phyloP scores from a whole-genome alignment of 169 alveolate species.

The Eimeria sp. region DNA sequence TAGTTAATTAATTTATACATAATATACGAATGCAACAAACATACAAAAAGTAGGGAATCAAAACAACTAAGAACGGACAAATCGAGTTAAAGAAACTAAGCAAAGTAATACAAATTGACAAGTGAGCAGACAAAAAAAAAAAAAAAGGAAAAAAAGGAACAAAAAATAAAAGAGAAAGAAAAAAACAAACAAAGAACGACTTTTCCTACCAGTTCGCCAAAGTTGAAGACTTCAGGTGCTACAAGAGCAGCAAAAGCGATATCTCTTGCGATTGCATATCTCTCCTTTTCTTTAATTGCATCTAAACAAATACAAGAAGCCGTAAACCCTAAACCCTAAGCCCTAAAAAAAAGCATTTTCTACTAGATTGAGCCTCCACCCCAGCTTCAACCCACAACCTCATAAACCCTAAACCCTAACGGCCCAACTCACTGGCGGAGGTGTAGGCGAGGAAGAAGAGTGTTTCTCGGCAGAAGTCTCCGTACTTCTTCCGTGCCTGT shows the following conservation, averaged over 20 bases:
- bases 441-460: constrained; percentile 66
- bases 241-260: constrained; percentile 49
- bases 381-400: background rate
- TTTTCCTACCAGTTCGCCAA: constrained; percentile 44
- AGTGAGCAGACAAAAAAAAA: no score
- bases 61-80: background rate
- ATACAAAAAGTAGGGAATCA: background rate
- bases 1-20: background rate
- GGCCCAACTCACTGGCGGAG: constrained; percentile 18
- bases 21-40: no score
- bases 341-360: background rate
- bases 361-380: no score
- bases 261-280: constrained; percentile 5
- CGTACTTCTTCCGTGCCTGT: constrained; percentile 61
- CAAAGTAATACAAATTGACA: no score
- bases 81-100: background rate
- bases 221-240: constrained; percentile 51
- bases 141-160: background rate
- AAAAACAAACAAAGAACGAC: background rate
- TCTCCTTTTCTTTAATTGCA: background rate
- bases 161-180: background rate
- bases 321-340: background rate
- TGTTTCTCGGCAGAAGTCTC: constrained; percentile 38
- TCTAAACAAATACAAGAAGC: background rate
- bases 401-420: background rate